Conservation (phyloP, 2,329 filamentous ascomycete species). For the Apiospora pterosperma region DNA sequence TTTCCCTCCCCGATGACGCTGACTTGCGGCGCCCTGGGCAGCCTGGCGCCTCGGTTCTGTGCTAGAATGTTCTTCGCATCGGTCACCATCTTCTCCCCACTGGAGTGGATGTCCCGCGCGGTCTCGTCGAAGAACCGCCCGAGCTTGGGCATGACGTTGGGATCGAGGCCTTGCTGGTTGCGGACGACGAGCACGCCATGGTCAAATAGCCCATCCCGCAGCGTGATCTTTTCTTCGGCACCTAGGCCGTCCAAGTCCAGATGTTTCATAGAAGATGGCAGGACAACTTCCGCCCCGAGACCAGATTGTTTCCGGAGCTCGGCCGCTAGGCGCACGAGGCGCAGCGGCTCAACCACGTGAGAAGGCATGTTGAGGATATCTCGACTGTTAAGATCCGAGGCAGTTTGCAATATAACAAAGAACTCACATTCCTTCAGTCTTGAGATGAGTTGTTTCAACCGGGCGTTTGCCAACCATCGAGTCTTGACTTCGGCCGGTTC, state of each 20-base stretch:
- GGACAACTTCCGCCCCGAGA: background rate
- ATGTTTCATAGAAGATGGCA: background rate
- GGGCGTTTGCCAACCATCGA: too few species aligned
- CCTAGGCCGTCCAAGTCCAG: background rate
- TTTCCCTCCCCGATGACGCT: constrained; percentile 1
- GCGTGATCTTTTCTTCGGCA: background rate
- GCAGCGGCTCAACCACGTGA: background rate
- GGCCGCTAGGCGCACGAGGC: background rate
- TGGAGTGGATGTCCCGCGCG: background rate
- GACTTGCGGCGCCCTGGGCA: constrained; percentile 2
- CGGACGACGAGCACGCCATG: constrained; percentile 1
- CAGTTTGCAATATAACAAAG: background rate
- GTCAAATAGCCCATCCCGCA: background rate
- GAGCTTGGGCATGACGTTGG: background rate
- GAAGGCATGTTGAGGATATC: background rate
- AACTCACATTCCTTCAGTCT: background rate
- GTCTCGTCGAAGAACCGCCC: constrained; percentile 2
- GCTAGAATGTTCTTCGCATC: constrained; percentile 1
- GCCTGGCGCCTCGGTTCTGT: background rate
- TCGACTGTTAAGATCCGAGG: background rate
- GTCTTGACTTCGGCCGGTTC: background rate
- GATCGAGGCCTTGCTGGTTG: background rate
- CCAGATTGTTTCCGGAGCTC: background rate
- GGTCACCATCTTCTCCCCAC: background rate
- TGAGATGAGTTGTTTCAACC: background rate